Evolutionary conservation across 192 early-diverging fungal species (phyloP).

Genomic region (Ambispora gerdemannii): DNA sequence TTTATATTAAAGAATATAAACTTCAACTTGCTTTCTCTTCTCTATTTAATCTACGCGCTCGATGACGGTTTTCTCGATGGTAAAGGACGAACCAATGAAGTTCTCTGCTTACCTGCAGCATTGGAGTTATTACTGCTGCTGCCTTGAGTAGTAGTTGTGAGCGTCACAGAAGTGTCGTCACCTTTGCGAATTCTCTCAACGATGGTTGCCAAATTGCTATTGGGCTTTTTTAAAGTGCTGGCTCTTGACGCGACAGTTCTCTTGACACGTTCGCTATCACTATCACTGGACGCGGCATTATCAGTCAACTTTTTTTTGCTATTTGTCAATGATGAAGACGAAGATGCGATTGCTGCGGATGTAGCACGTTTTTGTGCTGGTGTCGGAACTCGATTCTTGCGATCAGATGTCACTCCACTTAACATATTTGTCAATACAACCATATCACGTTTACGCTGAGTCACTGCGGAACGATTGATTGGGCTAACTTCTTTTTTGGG

Average conservation of each 20-base stretch:
- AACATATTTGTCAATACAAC: constrained; percentile 11
- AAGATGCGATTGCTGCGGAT: background rate
- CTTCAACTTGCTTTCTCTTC: too few species aligned
- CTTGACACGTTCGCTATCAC: constrained; percentile 13
- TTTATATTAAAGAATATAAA: too few species aligned
- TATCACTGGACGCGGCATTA: constrained; percentile 21
- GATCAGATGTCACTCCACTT: constrained; percentile 15
- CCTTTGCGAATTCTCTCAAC: background rate
- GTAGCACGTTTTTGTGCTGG: constrained; percentile 1
- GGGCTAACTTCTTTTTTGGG: constrained; percentile 25
- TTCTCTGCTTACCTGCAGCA: constrained; percentile 1
- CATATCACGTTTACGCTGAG: constrained; percentile 23
- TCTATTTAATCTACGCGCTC: background rate
- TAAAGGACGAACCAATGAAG: constrained; percentile 21
- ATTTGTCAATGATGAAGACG: background rate
- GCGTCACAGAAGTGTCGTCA: background rate
- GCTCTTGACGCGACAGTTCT: background rate
- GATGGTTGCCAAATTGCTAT: constrained; percentile 1
- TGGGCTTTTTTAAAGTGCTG: background rate
- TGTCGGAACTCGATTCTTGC: background rate
- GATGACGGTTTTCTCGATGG: constrained; percentile 21
- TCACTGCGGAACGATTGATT: constrained; percentile 28
- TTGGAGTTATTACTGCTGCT: background rate
- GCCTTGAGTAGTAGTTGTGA: background rate
- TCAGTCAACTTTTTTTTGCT: constrained; percentile 17